A percentile compares a stretch with the other conserved stretches of the same genome.
Evolutionary conservation across 495 filamentous ascomycete genomes (phyloP).

Genomic region (Neurospora tetraspora): DNA sequence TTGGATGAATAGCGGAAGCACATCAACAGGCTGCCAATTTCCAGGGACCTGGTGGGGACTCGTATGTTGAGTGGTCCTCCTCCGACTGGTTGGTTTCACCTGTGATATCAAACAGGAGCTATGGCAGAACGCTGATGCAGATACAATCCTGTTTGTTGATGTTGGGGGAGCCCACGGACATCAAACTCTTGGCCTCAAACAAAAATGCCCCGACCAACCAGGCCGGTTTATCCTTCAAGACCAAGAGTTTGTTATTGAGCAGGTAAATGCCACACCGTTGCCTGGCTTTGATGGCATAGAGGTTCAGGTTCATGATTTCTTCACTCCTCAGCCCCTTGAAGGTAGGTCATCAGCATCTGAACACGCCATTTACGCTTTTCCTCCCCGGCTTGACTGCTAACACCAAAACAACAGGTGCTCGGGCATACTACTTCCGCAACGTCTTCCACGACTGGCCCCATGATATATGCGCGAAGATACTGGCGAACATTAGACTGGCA

Average conservation of each 20-base stretch:
- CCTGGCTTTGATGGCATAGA: background rate
- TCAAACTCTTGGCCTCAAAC: background rate
- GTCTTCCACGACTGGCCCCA: conserved; percentile 39
- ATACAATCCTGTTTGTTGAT: background rate
- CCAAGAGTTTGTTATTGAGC: background rate
- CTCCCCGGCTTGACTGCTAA: background rate
- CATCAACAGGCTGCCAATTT: background rate
- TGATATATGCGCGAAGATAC: conserved; percentile 27
- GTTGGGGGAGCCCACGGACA: background rate
- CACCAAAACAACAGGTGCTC: conserved; percentile 21
- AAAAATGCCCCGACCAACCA: background rate
- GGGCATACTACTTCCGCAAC: conserved; percentile 36
- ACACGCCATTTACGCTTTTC: background rate
- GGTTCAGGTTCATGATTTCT: conserved; percentile 32
- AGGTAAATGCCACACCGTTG: background rate
- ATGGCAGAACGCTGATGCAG: background rate
- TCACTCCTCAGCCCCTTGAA: conserved; percentile 28
- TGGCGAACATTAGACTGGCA: conserved; percentile 25
- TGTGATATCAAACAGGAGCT: background rate
- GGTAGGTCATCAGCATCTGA: background rate
- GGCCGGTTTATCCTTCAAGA: background rate
- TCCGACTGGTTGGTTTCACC: background rate
- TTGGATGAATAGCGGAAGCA: background rate
- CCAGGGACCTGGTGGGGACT: background rate
- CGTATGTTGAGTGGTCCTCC: background rate